A percentile compares a stretch with the other conserved stretches of the same genome.
phyloP scores from a whole-genome alignment of 2,329 filamentous ascomycete species.

The Trichoderma brevicompactum region DNA sequence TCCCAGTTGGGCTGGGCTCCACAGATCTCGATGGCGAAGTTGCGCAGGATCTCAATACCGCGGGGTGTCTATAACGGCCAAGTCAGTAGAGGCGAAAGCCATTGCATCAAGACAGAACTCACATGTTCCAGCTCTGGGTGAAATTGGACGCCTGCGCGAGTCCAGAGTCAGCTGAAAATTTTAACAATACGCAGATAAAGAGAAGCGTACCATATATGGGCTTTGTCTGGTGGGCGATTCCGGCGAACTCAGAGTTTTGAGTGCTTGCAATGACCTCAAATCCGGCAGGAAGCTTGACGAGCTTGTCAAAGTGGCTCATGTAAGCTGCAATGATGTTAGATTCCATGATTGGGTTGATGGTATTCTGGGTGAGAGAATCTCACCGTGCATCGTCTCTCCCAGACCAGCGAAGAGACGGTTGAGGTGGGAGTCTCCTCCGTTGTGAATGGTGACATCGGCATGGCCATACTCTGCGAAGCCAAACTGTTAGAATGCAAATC shows the following conservation, averaged over 20 bases:
- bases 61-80: constrained; percentile 62
- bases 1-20: constrained; percentile 76
- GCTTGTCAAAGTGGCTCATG: constrained; percentile 91
- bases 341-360: not conserved
- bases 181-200: constrained; percentile 7
- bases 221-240: constrained; percentile 72
- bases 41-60: constrained; percentile 70
- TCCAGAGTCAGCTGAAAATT: constrained; percentile 22
- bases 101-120: constrained; percentile 9
- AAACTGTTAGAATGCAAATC: not conserved
- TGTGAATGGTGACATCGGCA: constrained; percentile 53
- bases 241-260: constrained; percentile 76
- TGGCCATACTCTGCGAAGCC: constrained; percentile 13
- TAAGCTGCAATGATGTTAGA: constrained; percentile 11
- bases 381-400: constrained; percentile 65
- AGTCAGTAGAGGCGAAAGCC: constrained; percentile 37
- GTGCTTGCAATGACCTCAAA: constrained; percentile 78
- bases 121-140: constrained; percentile 73
- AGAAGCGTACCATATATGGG: constrained; percentile 62
- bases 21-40: constrained; percentile 87
- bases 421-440: constrained; percentile 62
- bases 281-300: constrained; percentile 70
- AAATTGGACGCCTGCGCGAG: constrained; percentile 70
- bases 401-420: constrained; percentile 80
- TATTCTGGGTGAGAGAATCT: constrained; percentile 1